Evolutionary conservation across 2,329 filamentous ascomycete genomes (phyloP), one percentile per base, ranked within the genome.

Genomic region (Fusarium denticulatum): DNA sequence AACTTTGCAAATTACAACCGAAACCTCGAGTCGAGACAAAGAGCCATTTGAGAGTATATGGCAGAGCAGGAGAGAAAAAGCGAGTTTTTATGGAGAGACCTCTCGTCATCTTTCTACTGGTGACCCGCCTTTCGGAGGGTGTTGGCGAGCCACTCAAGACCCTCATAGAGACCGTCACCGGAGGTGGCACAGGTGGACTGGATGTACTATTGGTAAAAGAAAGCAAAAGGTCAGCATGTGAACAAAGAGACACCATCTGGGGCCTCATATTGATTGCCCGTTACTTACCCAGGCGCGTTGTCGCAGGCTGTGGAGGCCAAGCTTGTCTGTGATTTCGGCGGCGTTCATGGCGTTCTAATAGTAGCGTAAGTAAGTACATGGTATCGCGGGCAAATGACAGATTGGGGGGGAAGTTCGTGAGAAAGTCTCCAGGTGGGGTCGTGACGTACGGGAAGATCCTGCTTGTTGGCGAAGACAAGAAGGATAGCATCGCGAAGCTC

Each of bases 301-400:
- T 90, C 95, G 94, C 90, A 99, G 90, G 88, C 94, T 97, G 92
- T 98, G 96, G 82, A 99, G 95, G 83, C 96, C 96, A 86, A 99
- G 94, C 92, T 98, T 98, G 89, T 99, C 96, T 86, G 96, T 99
- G 86, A 99, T 98, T 89, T 99, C 96, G 83, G 96, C 96, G 82
- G 96, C 96, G 87, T 97, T 98, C 96, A 98, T 98, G 86, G 96
- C 96, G 84, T 98, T 98, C 95, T 97, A 81, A 69, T 47, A 61
- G 56, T 60, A 49, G 43, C 42, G 67, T 52, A 46, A 57, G 69
- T 80, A 64, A 79, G 75, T 55, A 67, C 30, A 42, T 53, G 34
- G 40, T 69, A 50, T 56, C 58, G 49, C 50, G 60, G 55, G 26
- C 47, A 59, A 52, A 62, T 43, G 39, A 34, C 45, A 59, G 43